Base-by-base conservation (phyloP, 2,329 filamentous ascomycete genomes). In the Blumeria graminis region DNA sequence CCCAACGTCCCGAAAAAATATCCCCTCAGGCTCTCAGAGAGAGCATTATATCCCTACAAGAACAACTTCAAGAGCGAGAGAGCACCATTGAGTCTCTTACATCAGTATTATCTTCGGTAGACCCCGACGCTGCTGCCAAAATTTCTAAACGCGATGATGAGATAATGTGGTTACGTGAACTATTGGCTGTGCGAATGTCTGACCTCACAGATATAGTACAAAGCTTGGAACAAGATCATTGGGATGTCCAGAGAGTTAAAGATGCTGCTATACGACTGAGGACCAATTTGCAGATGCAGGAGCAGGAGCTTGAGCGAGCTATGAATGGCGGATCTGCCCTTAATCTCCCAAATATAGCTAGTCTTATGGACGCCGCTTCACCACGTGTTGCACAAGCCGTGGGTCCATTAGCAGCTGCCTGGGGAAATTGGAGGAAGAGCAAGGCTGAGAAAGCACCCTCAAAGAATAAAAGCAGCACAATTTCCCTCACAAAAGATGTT, bases 261-360 rank as follows among this genome's bases (percentile, higher is more conserved):
- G 89, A 96, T 66, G 88, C 89, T 6, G 86, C 87, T 38, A 96
- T 96, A 63, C 83, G 92, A 56, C 81, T 98, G 59, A 86, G 87
- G 67, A 86, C 92, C 13, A 95, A 94, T 65, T 74, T 98, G 38
- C 87, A 96, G 67, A 98, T 98, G 92, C 90, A 98, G 68, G 86
- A 93, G 66, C 87, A 94, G 67, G 89, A 95, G 69, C 86, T 87
- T 55, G 90, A 96, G 68, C 78, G 92, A 58, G 82, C 86, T 0
- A 77, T 86, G 70, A 81, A 83, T 56, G 81, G 81, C 52, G 78
- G 77, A 13, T 83, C 80, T 7, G 72, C 78, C 33, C 74, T 82
- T 59, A 78, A 74, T 56, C 73, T 92, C 62, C 84, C 86, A 4
- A 86, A 84, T 43, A 77, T 94, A 45, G 83, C 86, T 0, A 78